Evolutionary conservation across 2,329 filamentous ascomycete species (phyloP).

Genomic region (Verticillium longisporum): DNA sequence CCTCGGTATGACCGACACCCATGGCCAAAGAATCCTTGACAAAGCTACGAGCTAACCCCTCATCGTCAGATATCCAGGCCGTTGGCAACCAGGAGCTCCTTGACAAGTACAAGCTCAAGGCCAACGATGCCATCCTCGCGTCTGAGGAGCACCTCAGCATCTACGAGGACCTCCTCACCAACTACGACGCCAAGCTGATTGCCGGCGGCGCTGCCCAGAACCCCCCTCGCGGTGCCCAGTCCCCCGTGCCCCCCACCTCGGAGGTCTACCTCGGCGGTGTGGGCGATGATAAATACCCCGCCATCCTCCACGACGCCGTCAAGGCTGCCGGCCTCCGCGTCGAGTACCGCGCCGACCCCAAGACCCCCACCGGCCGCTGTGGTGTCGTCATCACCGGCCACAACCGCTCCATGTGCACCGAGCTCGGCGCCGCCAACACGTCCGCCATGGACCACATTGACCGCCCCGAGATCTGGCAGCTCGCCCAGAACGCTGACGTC

Average conservation of each 20-base stretch:
- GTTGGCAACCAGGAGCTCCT: slow-evolving; percentile 76
- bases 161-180: slow-evolving; percentile 90
- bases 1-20: slow-evolving; percentile 56
- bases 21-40: neutral
- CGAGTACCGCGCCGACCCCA: slow-evolving; percentile 87
- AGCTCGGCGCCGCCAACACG: slow-evolving; percentile 92
- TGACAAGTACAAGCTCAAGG: slow-evolving; percentile 87
- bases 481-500: slow-evolving; percentile 80
- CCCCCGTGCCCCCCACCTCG: slow-evolving; percentile 83
- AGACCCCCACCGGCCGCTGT: slow-evolving; percentile 82
- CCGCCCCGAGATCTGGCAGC: slow-evolving; percentile 81
- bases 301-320: slow-evolving; percentile 80
- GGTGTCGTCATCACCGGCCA: slow-evolving; percentile 96
- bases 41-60: slow-evolving; percentile 3
- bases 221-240: slow-evolving; percentile 92
- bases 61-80: slow-evolving; percentile 75
- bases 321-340: slow-evolving; percentile 83
- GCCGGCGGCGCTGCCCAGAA: slow-evolving; percentile 96
- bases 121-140: slow-evolving; percentile 95
- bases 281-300: slow-evolving; percentile 91
- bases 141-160: slow-evolving; percentile 84
- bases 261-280: slow-evolving; percentile 92
- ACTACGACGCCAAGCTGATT: slow-evolving; percentile 89
- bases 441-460: slow-evolving; percentile 94
- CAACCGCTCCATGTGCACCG: slow-evolving; percentile 90